Base-by-base conservation (phyloP, 176 grass and related monocot species). In the Avena eriantha region DNA sequence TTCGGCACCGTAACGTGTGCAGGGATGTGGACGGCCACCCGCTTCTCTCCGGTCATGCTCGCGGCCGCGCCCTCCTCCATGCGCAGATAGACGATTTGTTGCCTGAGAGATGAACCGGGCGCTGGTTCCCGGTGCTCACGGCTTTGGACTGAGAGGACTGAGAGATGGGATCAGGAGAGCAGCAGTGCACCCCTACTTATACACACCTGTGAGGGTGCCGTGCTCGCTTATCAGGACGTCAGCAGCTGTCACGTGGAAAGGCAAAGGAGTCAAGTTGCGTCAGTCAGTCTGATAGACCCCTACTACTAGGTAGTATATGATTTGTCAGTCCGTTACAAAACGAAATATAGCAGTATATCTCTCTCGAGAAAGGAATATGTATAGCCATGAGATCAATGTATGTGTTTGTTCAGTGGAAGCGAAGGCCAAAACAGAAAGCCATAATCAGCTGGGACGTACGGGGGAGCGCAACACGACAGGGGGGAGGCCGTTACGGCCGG, bases 171-270 rank as follows among this genome's bases (percentile, higher is more conserved):
- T 15, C 59, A 48, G 31, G 11, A 33, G 50, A 71, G 46, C 18
- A 71, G 80, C 45, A 43, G 75, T 13, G 33, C 73, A 4, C 66
- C 55, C 47, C 66, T 87, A 83, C 89, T 87, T 91, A 76, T 84
- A 84, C 36, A 16, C 3, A 21, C 48, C 76, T 45, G 14, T 3
- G 23, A 0, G 24, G 13, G 84, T 48, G 82, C 5, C 24, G 71
- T 65, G 34, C 59, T 86, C 41, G 77, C 70, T 82, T 82, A 76
- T 68, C 33, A 66, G 81, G 73, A 13, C 66, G 61, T 83, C 84
- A 67, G 47, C 58, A 50, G 70, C 83, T 66, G 33, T 53, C 78
- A 82, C 79, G 68, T 31, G 11, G 16, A 50, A 75, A 74, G 8
- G 7, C 74, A 10, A 46, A 33, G 39, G 2, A 31, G 17, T 21